Base-by-base conservation (phyloP, 495 filamentous ascomycete genomes). In the Evernia prunastri region DNA sequence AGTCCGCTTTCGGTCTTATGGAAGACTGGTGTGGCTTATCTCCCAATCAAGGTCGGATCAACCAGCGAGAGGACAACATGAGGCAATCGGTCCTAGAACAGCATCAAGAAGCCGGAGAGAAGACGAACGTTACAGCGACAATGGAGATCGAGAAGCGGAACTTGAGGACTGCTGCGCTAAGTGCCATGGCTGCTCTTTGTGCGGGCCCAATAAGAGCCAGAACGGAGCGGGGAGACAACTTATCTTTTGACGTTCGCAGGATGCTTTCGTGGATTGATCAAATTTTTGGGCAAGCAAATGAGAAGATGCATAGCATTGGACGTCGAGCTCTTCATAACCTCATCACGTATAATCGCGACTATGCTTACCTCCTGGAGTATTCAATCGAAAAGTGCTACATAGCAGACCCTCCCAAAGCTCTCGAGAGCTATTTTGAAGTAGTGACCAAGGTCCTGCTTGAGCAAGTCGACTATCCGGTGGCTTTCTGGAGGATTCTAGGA, bases 21-120 rank as follows among this genome's bases (percentile, higher is more conserved):
- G 93, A 97, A 72, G 93, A 97, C 62, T 98, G 94, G 94, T 97
- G 95, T 76, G 94, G 95, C 0, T 95, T 94, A 73, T 96, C 94
- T 0, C 91, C 94, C 9, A 96, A 97, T 72, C 92, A 92, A 70
- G 75, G 77, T 39, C 88, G 92, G 63, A 90, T 96, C 42, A 84
- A 86, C 20, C 85, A 89, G 63, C 81, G 91, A 61, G 94, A 97
- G 78, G 89, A 96, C 60, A 87, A 81, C 54, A 53, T 53, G 49
- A 95, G 97, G 89, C 88, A 91, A 68, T 88, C 87, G 27, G 79
- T 91, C 56, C 84, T 94, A 36, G 76, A 83, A n/a, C 82, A 84
- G 18, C 81, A 84, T 60, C 79, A 81, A 42, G 85, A 89, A 56
- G 74, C 83, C 18, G 85, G 86, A 12, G 90, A 91, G 67, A 81